These are phyloP conservation scores for Vanilla planifolia DNA, from an alignment of 106 monocot species.

Conservation along the genomic window DNA sequence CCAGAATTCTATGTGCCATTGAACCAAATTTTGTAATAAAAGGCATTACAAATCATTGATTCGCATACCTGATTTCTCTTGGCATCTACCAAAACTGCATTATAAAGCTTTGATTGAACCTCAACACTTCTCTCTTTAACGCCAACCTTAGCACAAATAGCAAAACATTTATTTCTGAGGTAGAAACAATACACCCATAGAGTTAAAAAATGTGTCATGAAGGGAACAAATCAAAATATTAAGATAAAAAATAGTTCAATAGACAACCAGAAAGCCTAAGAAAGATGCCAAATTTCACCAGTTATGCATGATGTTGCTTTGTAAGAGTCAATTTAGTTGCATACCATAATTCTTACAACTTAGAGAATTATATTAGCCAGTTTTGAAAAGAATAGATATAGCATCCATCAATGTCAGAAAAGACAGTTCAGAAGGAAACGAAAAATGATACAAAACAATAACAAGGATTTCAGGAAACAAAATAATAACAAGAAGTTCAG, in stretches of 20 bases:
- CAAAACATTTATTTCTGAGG: neutral
- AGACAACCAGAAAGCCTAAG: slow-evolving; percentile 1
- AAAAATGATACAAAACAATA: neutral
- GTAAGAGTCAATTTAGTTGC: neutral
- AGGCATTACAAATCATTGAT: neutral
- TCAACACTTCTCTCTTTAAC: slow-evolving; percentile 73
- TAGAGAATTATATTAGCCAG: no score
- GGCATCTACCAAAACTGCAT: slow-evolving; percentile 76
- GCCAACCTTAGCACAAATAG: slow-evolving; percentile 55
- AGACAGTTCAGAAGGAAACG: neutral
- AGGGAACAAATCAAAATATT: neutral
- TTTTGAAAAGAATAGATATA: neutral
- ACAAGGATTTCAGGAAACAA: neutral
- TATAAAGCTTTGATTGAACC: slow-evolving; percentile 68
- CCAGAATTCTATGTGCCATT: neutral
- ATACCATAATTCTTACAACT: no score
- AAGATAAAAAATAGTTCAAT: neutral
- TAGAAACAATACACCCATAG: neutral
- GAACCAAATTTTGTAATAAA: no score
- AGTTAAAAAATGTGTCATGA: neutral
- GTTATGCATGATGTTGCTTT: neutral
- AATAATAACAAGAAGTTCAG: no score
- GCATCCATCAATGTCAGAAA: neutral
- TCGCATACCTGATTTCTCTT: slow-evolving; percentile 89
- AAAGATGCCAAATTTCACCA: neutral